phyloP scores from a whole-genome alignment of 345 rosid genomes.

The Salix viminalis region DNA sequence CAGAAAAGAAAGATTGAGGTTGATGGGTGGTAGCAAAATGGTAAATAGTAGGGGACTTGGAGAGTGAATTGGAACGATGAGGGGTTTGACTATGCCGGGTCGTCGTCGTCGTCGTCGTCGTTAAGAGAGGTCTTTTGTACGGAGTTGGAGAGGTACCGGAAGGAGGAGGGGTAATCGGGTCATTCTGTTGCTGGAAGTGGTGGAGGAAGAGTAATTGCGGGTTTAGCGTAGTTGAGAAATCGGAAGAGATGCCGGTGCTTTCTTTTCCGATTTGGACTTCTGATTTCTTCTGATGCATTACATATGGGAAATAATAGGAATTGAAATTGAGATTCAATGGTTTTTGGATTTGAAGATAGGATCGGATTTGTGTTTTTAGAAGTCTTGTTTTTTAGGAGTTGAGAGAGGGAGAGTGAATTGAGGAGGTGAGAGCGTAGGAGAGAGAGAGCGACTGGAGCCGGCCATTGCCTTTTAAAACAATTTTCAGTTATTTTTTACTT shows the following conservation, averaged over 20 bases:
- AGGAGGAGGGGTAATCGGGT: slow-evolving; percentile 41
- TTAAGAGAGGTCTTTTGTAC: slow-evolving; percentile 60
- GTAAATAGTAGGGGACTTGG: slow-evolving; percentile 53
- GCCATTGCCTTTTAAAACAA: background rate
- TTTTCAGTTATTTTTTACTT: background rate
- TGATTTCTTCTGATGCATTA: slow-evolving; percentile 99
- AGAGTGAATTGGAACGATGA: slow-evolving; percentile 36
- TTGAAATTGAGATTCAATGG: background rate
- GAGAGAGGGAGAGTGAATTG: background rate
- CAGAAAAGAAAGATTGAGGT: slow-evolving; percentile 22
- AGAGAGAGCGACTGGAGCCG: too few relatives aligned
- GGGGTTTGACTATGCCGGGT: background rate
- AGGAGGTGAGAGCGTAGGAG: background rate
- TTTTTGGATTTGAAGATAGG: background rate
- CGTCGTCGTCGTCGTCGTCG: slow-evolving; percentile 31
- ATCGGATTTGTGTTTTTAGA: background rate
- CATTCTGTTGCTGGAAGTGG: slow-evolving; percentile 29
- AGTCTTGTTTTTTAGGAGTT: background rate
- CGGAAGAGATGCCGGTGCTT: slow-evolving; percentile 99
- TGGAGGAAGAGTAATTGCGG: slow-evolving; percentile 27
- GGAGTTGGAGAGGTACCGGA: slow-evolving; percentile 43
- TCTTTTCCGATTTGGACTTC: slow-evolving; percentile 99
- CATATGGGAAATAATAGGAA: slow-evolving; percentile 23
- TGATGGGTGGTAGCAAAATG: slow-evolving; percentile 37
- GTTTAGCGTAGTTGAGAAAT: slow-evolving; percentile 53